Evolutionary conservation across 164 flowering plant species (phyloP).

Genomic region (Annona cherimola): DNA sequence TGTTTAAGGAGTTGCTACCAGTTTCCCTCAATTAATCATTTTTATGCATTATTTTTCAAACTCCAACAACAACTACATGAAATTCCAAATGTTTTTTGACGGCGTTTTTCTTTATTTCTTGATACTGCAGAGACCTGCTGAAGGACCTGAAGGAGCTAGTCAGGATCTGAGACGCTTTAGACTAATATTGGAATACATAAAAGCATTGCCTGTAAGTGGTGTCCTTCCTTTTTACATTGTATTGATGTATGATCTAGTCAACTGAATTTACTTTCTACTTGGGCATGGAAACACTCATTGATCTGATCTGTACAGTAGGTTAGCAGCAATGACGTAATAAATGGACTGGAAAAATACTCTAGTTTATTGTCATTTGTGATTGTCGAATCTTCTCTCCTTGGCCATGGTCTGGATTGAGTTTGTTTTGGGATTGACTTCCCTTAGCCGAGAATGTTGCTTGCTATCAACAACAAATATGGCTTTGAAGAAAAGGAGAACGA

Average conservation of each 20-base stretch:
- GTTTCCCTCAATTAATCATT: background rate
- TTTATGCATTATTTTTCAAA: background rate
- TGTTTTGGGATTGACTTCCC: no score
- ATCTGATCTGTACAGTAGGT: background rate
- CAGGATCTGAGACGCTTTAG: conserved; percentile 88
- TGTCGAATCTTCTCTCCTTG: background rate
- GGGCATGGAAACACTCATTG: background rate
- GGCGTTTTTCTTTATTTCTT: background rate
- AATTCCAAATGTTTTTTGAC: background rate
- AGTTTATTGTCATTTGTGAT: background rate
- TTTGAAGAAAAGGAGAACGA: no score
- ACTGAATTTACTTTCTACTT: background rate
- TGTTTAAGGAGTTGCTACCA: background rate
- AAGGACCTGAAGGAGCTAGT: conserved; percentile 43
- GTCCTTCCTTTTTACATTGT: background rate
- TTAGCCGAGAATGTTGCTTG: no score
- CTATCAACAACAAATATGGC: no score
- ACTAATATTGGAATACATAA: conserved; percentile 78
- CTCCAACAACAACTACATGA: background rate
- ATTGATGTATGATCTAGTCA: background rate
- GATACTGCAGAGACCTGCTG: conserved; percentile 55
- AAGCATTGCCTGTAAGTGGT: conserved; percentile 87
- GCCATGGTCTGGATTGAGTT: background rate
- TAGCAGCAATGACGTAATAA: background rate
- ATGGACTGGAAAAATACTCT: background rate